Conservation (phyloP, 2,329 filamentous ascomycete species). For the Lachnellula hyalina region DNA sequence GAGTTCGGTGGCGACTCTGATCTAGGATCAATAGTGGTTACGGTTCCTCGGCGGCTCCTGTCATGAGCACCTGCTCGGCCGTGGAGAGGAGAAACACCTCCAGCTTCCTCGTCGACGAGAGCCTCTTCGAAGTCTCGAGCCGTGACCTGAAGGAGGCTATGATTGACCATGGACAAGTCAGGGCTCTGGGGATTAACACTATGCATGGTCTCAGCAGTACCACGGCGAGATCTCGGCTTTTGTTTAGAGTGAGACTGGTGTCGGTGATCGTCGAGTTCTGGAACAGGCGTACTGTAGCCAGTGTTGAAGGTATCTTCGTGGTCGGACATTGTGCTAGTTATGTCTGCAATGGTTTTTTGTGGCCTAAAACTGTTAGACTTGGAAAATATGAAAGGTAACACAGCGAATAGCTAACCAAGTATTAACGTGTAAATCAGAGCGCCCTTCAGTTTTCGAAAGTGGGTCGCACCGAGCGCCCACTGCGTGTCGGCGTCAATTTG, state of each 20-base stretch:
- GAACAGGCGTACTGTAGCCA: slow-evolving; percentile 68
- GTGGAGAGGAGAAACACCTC: slow-evolving; percentile 34
- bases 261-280: slow-evolving; percentile 84
- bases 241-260: slow-evolving; percentile 58
- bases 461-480: slow-evolving; percentile 51
- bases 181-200: slow-evolving; percentile 36
- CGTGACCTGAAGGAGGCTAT: slow-evolving; percentile 39
- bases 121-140: slow-evolving; percentile 85
- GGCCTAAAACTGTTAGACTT: slow-evolving; percentile 31
- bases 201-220: slow-evolving; percentile 69
- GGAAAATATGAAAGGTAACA: background rate
- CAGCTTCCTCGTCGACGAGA: slow-evolving; percentile 68
- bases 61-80: slow-evolving; percentile 24
- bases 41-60: slow-evolving; percentile 45
- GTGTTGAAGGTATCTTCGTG: slow-evolving; percentile 57
- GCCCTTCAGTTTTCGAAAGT: slow-evolving; percentile 30
- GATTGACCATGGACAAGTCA: slow-evolving; percentile 37
- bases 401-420: background rate
- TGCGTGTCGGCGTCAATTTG: slow-evolving; percentile 46
- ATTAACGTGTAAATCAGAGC: background rate
- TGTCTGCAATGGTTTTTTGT: slow-evolving; percentile 25
- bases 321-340: slow-evolving; percentile 59
- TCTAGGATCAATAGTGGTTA: slow-evolving; percentile 55
- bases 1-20: slow-evolving; percentile 90
- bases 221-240: slow-evolving; percentile 56